Evolutionary conservation across 176 grass and related monocot genomes (phyloP).

Genomic region (Oryza meyeriana): DNA sequence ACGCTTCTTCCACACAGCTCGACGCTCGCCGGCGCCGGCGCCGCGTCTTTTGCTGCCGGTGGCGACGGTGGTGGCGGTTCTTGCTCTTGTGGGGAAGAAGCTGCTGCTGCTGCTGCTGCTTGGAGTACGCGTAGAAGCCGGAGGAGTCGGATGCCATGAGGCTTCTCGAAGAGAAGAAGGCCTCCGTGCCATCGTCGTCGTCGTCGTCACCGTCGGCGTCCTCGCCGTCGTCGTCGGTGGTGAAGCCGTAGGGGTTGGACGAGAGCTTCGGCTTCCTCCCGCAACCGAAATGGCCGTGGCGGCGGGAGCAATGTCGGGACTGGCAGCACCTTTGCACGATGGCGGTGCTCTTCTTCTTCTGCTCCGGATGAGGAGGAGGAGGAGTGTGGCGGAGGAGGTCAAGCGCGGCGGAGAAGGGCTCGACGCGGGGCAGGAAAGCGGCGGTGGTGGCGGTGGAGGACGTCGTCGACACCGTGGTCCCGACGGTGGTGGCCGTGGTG

Average conservation of each 20-base stretch:
- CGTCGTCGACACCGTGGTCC: neutral
- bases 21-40: neutral
- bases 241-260: slow-evolving; percentile 68
- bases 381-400: neutral
- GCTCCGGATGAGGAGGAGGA: neutral
- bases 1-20: slow-evolving; percentile 35
- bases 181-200: slow-evolving; percentile 33
- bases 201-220: neutral
- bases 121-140: slow-evolving; percentile 49
- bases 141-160: slow-evolving; percentile 67
- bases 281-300: neutral
- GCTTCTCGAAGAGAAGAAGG: slow-evolving; percentile 73
- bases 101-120: neutral
- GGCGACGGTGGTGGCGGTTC: neutral
- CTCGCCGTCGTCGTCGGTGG: slow-evolving; percentile 31
- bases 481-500: neutral
- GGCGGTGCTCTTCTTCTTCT: neutral
- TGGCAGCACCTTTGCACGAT: neutral
- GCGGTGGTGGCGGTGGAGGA: slow-evolving; percentile 4
- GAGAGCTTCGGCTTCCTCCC: slow-evolving; percentile 7
- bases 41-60: neutral
- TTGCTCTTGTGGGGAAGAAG: neutral
- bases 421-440: neutral
- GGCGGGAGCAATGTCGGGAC: neutral
- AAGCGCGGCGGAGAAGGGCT: slow-evolving; percentile 27